phyloP scores from a whole-genome alignment of 176 grass and related monocot species.

The Zizania latifolia region DNA sequence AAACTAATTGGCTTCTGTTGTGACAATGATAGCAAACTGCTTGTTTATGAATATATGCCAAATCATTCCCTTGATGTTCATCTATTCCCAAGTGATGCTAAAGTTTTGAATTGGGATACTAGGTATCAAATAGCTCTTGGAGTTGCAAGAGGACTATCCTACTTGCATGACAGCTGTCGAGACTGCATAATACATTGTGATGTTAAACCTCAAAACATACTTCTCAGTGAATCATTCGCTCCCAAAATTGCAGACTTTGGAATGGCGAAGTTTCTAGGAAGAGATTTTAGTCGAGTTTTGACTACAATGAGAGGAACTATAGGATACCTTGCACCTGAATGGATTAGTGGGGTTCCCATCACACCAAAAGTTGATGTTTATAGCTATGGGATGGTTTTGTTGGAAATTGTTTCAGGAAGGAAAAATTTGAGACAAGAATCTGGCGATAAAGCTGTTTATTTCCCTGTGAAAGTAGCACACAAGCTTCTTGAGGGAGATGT shows the following conservation, averaged over 20 bases:
- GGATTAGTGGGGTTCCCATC: slow-evolving; percentile 9
- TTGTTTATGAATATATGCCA: slow-evolving; percentile 15
- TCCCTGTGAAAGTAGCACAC: slow-evolving; percentile 19
- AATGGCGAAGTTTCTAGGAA: slow-evolving; percentile 18
- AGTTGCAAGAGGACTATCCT: slow-evolving; percentile 41
- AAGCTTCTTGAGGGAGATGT: slow-evolving; percentile 37
- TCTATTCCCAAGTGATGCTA: neutral
- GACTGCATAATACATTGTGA: slow-evolving; percentile 32
- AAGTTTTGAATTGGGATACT: slow-evolving; percentile 24
- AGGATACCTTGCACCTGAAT: slow-evolving; percentile 14
- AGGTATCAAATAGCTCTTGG: slow-evolving; percentile 47
- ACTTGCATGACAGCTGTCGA: slow-evolving; percentile 55
- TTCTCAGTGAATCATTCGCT: neutral
- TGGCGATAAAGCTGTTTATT: neutral
- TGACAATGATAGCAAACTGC: neutral
- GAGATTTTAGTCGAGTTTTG: slow-evolving; percentile 16
- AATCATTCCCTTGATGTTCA: slow-evolving; percentile 14
- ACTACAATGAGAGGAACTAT: neutral
- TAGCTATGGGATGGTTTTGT: slow-evolving; percentile 3
- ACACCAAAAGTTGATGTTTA: slow-evolving; percentile 20
- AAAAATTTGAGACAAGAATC: neutral
- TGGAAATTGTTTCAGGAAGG: slow-evolving; percentile 15
- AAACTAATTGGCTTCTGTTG: slow-evolving; percentile 19
- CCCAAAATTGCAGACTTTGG: slow-evolving; percentile 27
- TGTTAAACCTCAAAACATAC: slow-evolving; percentile 20